Evolutionary conservation across 129 eudicot species (phyloP).

Genomic region (Chrysanthemum seticuspe): DNA sequence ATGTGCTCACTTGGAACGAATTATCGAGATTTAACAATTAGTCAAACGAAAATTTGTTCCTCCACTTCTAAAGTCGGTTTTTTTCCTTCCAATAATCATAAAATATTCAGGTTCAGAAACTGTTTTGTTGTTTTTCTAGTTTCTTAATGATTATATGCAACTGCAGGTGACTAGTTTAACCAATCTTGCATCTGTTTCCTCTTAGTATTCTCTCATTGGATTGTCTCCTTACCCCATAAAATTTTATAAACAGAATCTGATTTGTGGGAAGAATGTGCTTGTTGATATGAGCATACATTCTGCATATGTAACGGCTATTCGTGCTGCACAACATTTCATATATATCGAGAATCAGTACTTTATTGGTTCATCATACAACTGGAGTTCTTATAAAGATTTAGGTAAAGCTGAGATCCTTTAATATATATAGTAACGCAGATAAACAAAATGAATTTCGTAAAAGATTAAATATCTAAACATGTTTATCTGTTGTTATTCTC

Average conservation of each 20-base stretch:
- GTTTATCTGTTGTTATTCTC: slow-evolving; percentile 5
- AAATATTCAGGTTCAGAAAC: background rate
- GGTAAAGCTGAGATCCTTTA: slow-evolving; percentile 41
- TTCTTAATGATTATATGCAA: background rate
- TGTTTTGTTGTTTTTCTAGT: background rate
- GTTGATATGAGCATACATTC: slow-evolving; percentile 93
- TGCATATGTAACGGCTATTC: slow-evolving; percentile 84
- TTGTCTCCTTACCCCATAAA: background rate
- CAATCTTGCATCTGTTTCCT: no score
- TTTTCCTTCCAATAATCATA: background rate
- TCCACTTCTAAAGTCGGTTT: background rate
- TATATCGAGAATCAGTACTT: slow-evolving; percentile 89
- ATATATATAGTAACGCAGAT: background rate
- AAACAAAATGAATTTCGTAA: background rate
- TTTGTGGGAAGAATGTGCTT: slow-evolving; percentile 78
- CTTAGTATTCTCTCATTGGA: no score
- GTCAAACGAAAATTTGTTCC: background rate
- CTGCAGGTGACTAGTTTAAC: background rate
- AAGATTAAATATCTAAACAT: background rate
- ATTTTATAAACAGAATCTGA: slow-evolving; percentile 62
- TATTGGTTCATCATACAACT: slow-evolving; percentile 82
- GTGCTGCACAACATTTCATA: slow-evolving; percentile 85
- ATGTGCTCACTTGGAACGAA: background rate
- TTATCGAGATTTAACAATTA: background rate
- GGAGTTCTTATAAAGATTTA: slow-evolving; percentile 62